phyloP scores from a whole-genome alignment of 768 basidiomycete genomes.

The Psilocybe cyanescens region DNA sequence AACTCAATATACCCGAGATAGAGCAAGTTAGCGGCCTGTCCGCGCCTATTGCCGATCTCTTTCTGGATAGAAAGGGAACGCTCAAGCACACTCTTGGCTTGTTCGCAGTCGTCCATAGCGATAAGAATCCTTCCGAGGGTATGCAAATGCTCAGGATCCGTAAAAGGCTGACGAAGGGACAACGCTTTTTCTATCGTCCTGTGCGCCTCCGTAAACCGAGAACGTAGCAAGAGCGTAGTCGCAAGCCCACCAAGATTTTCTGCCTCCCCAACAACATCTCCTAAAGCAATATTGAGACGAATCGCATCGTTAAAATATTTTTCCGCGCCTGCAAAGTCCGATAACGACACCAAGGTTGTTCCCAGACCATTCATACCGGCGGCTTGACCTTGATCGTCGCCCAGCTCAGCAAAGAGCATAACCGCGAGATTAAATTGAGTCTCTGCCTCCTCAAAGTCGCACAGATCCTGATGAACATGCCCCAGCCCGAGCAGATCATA shows the following conservation, averaged over 20 bases:
- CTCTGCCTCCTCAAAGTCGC: not conserved
- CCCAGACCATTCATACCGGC: constrained; percentile 29
- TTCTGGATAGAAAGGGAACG: constrained; percentile 20
- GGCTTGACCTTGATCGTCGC: constrained; percentile 25
- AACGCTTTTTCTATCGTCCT: constrained; percentile 26
- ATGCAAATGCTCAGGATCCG: constrained; percentile 30
- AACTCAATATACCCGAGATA: constrained; percentile 21
- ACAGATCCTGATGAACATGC: constrained; percentile 21
- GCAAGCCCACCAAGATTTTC: constrained; percentile 29
- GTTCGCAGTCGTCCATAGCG: constrained; percentile 20
- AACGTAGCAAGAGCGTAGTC: constrained; percentile 26
- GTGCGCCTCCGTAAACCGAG: constrained; percentile 27
- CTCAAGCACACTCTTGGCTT: constrained; percentile 17
- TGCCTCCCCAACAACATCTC: constrained; percentile 26
- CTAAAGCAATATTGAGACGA: constrained; percentile 13
- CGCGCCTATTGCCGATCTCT: constrained; percentile 18
- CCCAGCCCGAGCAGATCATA: constrained; percentile 30
- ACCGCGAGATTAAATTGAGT: constrained; percentile 15
- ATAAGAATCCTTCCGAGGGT: constrained; percentile 26
- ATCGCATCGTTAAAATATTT: constrained; percentile 22
- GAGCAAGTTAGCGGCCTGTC: constrained; percentile 22
- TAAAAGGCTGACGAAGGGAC: constrained; percentile 20
- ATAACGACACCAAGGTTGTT: constrained; percentile 17
- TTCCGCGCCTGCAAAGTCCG: constrained; percentile 23
- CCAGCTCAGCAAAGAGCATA: constrained; percentile 18